Conservation (phyloP, 2,329 filamentous ascomycete genomes). For the Penicillium italicum region DNA sequence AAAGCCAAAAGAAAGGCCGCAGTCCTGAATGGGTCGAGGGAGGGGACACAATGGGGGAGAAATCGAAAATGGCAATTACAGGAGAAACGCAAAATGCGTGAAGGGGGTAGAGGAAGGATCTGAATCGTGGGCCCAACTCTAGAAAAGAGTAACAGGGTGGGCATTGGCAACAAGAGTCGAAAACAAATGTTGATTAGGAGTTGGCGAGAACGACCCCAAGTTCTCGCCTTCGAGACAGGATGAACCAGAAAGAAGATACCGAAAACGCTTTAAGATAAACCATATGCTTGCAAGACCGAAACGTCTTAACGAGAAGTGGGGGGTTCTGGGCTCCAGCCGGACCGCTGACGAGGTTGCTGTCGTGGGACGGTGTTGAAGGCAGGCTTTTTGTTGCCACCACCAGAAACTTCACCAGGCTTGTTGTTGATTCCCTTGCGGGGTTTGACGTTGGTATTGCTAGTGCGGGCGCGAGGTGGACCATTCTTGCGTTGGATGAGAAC, state of each 20-base stretch:
- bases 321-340: not conserved
- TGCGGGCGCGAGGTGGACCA: constrained; percentile 26
- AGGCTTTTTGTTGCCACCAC: constrained; percentile 28
- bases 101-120: not conserved
- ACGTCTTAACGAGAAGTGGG: not conserved
- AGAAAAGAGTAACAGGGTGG: not conserved
- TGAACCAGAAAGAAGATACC: not conserved
- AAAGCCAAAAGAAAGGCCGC: not conserved
- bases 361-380: not conserved
- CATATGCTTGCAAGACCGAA: not conserved
- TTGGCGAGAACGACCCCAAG: not conserved
- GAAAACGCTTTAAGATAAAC: constrained; percentile 1
- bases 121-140: not conserved
- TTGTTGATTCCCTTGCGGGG: constrained; percentile 14
- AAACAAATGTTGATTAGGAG: not conserved
- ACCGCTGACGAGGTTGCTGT: not conserved
- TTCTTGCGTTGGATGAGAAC: constrained; percentile 39
- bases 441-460: constrained; percentile 18
- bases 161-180: not conserved
- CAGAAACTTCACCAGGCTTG: constrained; percentile 32
- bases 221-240: not conserved
- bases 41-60: not conserved
- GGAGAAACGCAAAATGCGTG: constrained; percentile 2
- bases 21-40: not conserved
- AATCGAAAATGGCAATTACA: not conserved